These are phyloP conservation scores for Sambucus nigra DNA, from an alignment of 129 eudicot species.

Conservation along the genomic window DNA sequence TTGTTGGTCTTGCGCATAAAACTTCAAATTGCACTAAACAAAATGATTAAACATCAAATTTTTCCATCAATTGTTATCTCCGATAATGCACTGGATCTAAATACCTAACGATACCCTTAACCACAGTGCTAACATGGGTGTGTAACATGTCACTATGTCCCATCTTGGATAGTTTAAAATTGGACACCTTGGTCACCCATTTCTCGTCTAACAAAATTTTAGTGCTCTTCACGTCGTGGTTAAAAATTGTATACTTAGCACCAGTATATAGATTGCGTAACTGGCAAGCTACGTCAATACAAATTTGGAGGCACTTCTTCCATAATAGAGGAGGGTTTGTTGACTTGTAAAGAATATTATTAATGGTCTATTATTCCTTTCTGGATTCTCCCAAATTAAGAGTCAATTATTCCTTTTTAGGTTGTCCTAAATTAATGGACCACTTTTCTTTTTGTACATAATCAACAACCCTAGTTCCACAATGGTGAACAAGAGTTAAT, in stretches of 20 bases:
- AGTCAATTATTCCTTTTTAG: no score
- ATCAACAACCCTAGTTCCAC: no score
- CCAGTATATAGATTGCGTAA: slow-evolving; percentile 2
- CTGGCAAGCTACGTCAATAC: slow-evolving; percentile 3
- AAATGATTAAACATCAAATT: background rate
- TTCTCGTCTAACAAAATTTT: slow-evolving; percentile 2
- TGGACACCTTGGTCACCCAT: slow-evolving; percentile 15
- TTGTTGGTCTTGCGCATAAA: slow-evolving; percentile 11
- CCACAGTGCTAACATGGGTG: slow-evolving; percentile 12
- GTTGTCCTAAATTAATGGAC: no score
- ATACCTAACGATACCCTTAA: background rate
- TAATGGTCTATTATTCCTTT: no score
- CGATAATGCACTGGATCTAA: background rate
- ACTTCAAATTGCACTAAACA: slow-evolving; percentile 22
- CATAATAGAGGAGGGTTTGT: background rate
- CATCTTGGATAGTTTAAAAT: slow-evolving; percentile 10
- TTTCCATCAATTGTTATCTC: background rate
- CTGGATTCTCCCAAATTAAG: no score
- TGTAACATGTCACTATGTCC: background rate
- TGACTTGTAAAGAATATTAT: background rate
- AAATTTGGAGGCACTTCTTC: slow-evolving; percentile 3
- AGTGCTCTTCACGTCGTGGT: slow-evolving; percentile 17
- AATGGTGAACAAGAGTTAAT: no score
- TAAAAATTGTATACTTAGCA: slow-evolving; percentile 3
- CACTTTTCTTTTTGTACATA: no score